Evolutionary conservation across 345 rosid genomes (phyloP), one percentile per base, ranked within the genome.

Genomic region (Anastatica hierochuntica): DNA sequence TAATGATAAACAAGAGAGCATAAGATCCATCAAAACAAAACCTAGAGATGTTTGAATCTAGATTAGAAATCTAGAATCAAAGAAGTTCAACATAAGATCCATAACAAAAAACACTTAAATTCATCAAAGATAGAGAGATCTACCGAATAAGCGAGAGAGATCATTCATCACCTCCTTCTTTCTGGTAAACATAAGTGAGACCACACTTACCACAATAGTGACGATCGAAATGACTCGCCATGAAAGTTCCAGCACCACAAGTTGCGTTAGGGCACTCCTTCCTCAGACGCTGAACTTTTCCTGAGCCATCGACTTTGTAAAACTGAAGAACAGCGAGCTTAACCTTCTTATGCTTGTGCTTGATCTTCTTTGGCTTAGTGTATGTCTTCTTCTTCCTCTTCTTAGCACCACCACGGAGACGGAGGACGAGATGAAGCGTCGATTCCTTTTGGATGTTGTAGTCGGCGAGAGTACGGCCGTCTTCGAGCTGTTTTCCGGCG

Each of bases 381-480:
- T 68, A 68, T 1, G 72, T 68, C 67, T 67, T 67, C 72, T 67
- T 67, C 72, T 67, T 67, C 63, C 72, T 67, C 67, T 67, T 67
- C 49, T 62, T 63, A 4, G 72, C 76, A 26, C 76, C 72, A 24
- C 75, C 75, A 20, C 76, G 63, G 35, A 71, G 72, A 33, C 75
- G 72, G 29, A 71, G 75, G 2, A 66, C 72, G 4, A 66, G 68
- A 53, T 71, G 75, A 27, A 66, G 71, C 43, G 75, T 71, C 17
- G 72, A 71, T 26, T 71, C 71, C 59, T 71, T 61, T 71, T 61
- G 69, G 66, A 68, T 68, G 67, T 60, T 60, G 72, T 68, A 68
- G 48, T 68, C 72, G 1, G 72, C 72, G 16, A 67, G 67, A 0
- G 72, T 67, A 1, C 72, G 72, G 0, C 72, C 72, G 57, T 67